Percentiles rank a stretch among this genome's conserved stretches.
phyloP scores from a whole-genome alignment of 2,329 filamentous ascomycete species.

The Cytospora mali region DNA sequence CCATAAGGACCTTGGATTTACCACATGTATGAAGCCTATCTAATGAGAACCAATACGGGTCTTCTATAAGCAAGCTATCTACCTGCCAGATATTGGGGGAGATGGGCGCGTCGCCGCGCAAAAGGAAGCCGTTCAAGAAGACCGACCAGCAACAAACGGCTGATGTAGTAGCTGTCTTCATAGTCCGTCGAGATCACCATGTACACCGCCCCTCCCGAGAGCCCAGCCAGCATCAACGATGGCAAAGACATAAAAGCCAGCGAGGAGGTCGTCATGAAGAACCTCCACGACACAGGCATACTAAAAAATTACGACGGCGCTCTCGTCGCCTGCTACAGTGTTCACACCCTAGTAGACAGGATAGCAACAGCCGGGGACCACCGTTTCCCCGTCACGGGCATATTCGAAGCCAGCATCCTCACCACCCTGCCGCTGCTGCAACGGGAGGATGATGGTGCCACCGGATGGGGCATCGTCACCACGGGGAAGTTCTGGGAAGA shows the following conservation, averaged over 20 bases:
- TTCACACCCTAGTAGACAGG: slow-evolving; percentile 72
- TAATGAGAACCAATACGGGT: not conserved
- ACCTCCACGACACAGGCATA: slow-evolving; percentile 45
- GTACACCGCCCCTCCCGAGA: slow-evolving; percentile 65
- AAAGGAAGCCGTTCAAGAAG: not conserved
- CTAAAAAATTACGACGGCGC: slow-evolving; percentile 68
- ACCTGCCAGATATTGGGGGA: not conserved
- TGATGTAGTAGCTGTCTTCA: not conserved
- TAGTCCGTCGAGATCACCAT: slow-evolving; percentile 56
- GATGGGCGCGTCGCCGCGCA: not conserved
- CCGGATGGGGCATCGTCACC: slow-evolving; percentile 79
- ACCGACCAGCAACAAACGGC: not conserved
- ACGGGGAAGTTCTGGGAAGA: slow-evolving; percentile 84
- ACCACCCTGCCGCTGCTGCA: slow-evolving; percentile 59
- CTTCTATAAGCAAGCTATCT: not conserved
- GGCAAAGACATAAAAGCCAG: slow-evolving; percentile 68
- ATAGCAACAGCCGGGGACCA: slow-evolving; percentile 43
- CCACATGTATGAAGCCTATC: slow-evolving; percentile 38
- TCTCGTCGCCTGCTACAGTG: slow-evolving; percentile 85
- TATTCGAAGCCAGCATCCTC: slow-evolving; percentile 82
- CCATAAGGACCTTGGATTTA: slow-evolving; percentile 48
- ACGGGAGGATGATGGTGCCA: slow-evolving; percentile 34
- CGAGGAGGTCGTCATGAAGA: slow-evolving; percentile 61
- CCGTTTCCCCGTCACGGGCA: slow-evolving; percentile 67
- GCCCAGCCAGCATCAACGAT: slow-evolving; percentile 78